phyloP scores from a whole-genome alignment of 805 yeast genomes.

The Candida xyloterini region DNA sequence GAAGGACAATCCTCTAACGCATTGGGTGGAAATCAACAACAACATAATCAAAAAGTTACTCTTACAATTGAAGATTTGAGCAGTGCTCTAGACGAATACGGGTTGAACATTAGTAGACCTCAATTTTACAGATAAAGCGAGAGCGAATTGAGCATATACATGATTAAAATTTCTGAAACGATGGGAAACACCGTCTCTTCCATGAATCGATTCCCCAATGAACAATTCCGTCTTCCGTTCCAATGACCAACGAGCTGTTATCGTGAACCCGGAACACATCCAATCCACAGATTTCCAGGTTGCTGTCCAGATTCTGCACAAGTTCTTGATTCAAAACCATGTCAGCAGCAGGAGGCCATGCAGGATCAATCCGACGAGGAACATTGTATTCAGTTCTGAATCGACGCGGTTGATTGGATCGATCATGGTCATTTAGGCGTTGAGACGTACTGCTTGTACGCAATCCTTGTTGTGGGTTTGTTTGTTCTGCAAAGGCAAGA shows the following conservation, averaged over 20 bases:
- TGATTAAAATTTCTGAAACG: conserved; percentile 43
- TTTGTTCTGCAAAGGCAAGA: background rate
- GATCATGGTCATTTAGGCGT: background rate
- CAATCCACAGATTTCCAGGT: conserved; percentile 54
- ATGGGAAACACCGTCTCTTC: conserved; percentile 60
- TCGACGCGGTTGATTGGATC: conserved; percentile 3
- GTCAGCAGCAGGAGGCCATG: background rate
- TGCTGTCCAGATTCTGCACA: conserved; percentile 23
- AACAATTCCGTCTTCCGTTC: conserved; percentile 64
- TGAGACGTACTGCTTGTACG: background rate
- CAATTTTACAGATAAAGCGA: conserved; percentile 74
- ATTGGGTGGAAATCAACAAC: conserved; percentile 17
- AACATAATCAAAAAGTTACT: conserved; percentile 56
- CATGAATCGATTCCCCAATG: conserved; percentile 68
- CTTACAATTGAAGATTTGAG: conserved; percentile 91
- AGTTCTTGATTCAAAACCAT: background rate
- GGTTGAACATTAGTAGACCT: conserved; percentile 79
- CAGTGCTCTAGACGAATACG: conserved; percentile 86
- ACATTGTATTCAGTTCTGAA: background rate
- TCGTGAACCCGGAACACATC: conserved; percentile 52
- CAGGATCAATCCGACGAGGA: background rate
- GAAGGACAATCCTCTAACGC: conserved; percentile 17
- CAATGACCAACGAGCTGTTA: conserved; percentile 50
- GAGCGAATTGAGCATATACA: background rate
- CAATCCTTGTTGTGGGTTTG: background rate